Evolutionary conservation across 257 asterid species (phyloP).

Genomic region (Scutellaria galericulata): DNA sequence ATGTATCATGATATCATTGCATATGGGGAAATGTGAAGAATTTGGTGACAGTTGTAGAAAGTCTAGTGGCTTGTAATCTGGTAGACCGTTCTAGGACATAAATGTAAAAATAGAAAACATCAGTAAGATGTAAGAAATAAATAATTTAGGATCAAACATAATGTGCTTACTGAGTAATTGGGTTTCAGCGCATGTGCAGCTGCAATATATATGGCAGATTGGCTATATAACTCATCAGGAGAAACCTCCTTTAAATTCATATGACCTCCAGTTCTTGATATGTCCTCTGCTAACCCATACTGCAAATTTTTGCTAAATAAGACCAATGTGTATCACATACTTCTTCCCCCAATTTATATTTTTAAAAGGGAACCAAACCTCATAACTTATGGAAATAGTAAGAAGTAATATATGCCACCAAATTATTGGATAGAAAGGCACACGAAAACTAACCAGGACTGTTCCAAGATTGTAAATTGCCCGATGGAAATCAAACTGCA

Average conservation of each 20-base stretch:
- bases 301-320: slow-evolving; percentile 49
- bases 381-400: slow-evolving; percentile 10
- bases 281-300: slow-evolving; percentile 98
- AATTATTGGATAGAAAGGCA: slow-evolving; percentile 29
- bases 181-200: slow-evolving; percentile 99
- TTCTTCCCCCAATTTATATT: slow-evolving; percentile 17
- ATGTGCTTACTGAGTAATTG: slow-evolving; percentile 74
- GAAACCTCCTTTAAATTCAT: slow-evolving; percentile 68
- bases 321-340: slow-evolving; percentile 26
- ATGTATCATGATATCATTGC: too few relatives aligned
- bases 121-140: slow-evolving; percentile 19
- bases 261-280: slow-evolving; percentile 90
- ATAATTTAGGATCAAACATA: slow-evolving; percentile 26
- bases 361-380: slow-evolving; percentile 1
- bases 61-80: slow-evolving; percentile 2
- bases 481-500: slow-evolving; percentile 98
- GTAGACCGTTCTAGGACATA: slow-evolving; percentile 6
- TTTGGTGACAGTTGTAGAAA: not conserved
- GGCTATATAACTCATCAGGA: slow-evolving; percentile 94
- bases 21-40: not conserved
- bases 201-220: slow-evolving; percentile 93
- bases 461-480: slow-evolving; percentile 99
- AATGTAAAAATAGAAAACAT: slow-evolving; percentile 19
- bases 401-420: slow-evolving; percentile 9
- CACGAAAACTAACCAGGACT: slow-evolving; percentile 79